These are phyloP conservation scores for Oryza glaberrima DNA, from an alignment of 176 grass and related monocot species.

Conservation along the genomic window DNA sequence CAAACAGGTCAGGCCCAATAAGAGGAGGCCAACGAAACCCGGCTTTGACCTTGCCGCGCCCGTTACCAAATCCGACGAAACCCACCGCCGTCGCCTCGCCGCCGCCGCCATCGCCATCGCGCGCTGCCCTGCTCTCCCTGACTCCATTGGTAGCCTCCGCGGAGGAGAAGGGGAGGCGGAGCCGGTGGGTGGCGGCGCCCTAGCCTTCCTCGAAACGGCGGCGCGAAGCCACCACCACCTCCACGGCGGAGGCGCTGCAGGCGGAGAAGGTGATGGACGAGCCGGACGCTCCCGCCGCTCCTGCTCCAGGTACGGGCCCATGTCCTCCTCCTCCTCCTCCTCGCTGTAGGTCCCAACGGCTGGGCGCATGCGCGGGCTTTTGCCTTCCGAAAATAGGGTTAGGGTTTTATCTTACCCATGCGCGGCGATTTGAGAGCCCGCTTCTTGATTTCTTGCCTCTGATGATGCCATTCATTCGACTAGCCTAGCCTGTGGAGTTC, in stretches of 20 bases:
- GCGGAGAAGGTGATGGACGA: not conserved
- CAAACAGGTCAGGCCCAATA: not conserved
- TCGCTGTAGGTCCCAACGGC: not conserved
- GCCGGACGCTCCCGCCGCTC: not conserved
- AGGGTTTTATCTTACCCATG: slow-evolving; percentile 16
- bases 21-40: not conserved
- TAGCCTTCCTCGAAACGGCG: not conserved
- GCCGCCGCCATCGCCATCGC: not conserved
- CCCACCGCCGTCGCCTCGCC: not conserved
- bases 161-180: not conserved
- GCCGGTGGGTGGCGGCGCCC: not conserved
- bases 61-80: not conserved
- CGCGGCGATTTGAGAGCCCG: not conserved
- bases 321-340: no score
- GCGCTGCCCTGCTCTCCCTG: not conserved
- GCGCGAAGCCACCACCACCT: not conserved
- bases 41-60: not conserved
- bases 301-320: slow-evolving; percentile 33
- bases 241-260: not conserved
- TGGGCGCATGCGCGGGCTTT: not conserved
- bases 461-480: slow-evolving; percentile 25
- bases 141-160: no score
- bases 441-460: slow-evolving; percentile 13
- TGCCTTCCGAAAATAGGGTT: not conserved
- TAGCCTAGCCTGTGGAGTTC: not conserved